Percentiles rank a stretch among this genome's conserved stretches.
phyloP scores from a whole-genome alignment of 2,329 filamentous ascomycete genomes.

The Epichloe gansuensis region DNA sequence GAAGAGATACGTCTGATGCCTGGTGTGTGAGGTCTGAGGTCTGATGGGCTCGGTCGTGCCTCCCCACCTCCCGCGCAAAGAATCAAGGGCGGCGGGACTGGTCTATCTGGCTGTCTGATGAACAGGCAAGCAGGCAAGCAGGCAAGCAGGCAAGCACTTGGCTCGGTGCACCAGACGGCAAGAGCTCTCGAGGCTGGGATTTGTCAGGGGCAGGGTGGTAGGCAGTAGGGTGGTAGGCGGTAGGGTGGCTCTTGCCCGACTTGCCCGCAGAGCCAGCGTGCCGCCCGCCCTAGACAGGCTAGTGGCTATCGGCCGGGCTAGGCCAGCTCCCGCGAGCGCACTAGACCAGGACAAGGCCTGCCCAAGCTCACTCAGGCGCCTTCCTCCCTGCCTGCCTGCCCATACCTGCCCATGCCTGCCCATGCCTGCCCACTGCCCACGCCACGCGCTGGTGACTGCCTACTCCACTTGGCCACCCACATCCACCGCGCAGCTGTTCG shows the following conservation, averaged over 20 bases:
- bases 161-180: too few relatives aligned
- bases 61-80: too few relatives aligned
- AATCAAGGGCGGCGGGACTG: too few relatives aligned
- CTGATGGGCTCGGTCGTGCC: too few relatives aligned
- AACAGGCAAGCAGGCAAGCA: too few relatives aligned
- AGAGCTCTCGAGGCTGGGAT: too few relatives aligned
- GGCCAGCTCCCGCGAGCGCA: conserved; percentile 3
- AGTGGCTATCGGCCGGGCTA: conserved; percentile 4
- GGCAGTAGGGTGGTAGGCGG: not conserved
- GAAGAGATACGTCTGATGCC: too few relatives aligned
- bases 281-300: conserved; percentile 3
- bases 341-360: conserved; percentile 1
- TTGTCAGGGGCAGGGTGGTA: too few relatives aligned
- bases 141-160: too few relatives aligned
- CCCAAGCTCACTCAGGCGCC: not conserved
- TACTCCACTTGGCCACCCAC: not conserved
- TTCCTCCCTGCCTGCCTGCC: too few relatives aligned
- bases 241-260: not conserved
- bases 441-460: not conserved
- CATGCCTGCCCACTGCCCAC: not conserved
- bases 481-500: not conserved
- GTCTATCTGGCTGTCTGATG: too few relatives aligned
- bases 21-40: too few relatives aligned
- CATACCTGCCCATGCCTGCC: not conserved
- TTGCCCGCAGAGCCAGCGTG: not conserved